Evolutionary conservation across 306 rosid genomes (phyloP), one percentile per base, ranked within the genome.

Genomic region (Aeschynomene evenia): DNA sequence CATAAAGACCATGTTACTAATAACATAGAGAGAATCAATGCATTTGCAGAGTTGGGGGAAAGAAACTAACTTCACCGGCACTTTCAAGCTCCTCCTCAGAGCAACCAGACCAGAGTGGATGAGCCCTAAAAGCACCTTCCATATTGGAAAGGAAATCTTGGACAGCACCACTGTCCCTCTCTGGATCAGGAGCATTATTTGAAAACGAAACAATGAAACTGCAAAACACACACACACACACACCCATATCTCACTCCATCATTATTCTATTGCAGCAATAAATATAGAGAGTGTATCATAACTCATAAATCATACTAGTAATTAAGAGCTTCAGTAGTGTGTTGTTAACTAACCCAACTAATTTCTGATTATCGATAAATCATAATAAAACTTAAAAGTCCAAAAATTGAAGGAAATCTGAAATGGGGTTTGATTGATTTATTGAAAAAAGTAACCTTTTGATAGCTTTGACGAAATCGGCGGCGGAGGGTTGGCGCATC

Each of bases 401-500:
- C 3, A 11, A n/a, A 46, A 12, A 55, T 56, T n/a, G 23, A 56
- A 56, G 43, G 13, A 51, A 61, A 62, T 62, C 70, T 11, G 21
- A 23, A 18, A 33, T 24, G 9, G 10, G 26, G 9, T 7, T 33
- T 8, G 37, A 33, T 33, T 33, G 37, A 33, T 5, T 6, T 2
- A 33, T 15, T 1, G 43, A 11, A 29, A 26, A 15, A 6, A 40
- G 0, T 1, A 16, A 83, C 99, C 97, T 89, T 77, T 95, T 95
- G 79, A 95, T 95, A 26, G 96, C 89, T 79, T 87, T 91, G 87
- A 95, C 99, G 80, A 95, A 91, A 77, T 95, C 97, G 19, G 89
- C 81, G 67, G 99, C 99, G 49, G 97, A 54, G 64, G 99, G 97
- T 40, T 91, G 96, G 57, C 97, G 96, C 99, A 95, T 95, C 66